Base-by-base conservation (phyloP, 768 basidiomycete species). In the Leccinum uliginosum region DNA sequence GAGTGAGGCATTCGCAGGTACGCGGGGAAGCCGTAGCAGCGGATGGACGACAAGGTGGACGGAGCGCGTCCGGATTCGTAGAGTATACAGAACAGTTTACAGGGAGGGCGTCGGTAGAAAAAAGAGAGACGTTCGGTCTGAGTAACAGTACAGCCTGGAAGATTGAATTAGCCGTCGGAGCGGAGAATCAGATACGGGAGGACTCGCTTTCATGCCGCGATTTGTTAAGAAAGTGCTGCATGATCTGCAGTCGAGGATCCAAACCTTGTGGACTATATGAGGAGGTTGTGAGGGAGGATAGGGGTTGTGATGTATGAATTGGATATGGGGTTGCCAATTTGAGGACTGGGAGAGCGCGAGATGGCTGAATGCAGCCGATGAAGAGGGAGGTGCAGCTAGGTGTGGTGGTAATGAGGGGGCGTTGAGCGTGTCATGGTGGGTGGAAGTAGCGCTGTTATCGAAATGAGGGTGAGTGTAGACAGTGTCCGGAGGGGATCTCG, bases 1-100 rank as follows among this genome's bases (percentile, higher is more conserved):
- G 88, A 3, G 91, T 93, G 45, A 93, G 76, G 67, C 91, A 94
- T 66, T 90, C 89, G 71, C 91, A 93, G 9, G 90, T 91, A 43
- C 89, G 81, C 48, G 68, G 60, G 29, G 60, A 61, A 5, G 73
- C 67, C 15, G 71, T 60, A 23, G 60, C 61, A 19, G 71, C 65
- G 50, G 72, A 68, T 17, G 76, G 69, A 38, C 72, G 73, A 71
- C 73, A 74, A 34, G 73, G 67, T 7, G 74, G 75, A 4, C 73
- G 73, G 40, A 78, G 70, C 2, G 69, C 74, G 32, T 81, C 76
- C 23, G 76, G 76, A 58, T 73, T 78, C 32, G 82, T 70, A 23
- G 80, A 74, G 62, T 81, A 85, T 12, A 84, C 82, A 4, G 89
- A 88, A 68, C 89, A 91, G 65, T 91, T 89, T 54, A 81, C 73